Evolutionary conservation across 108 stramenopile species (phyloP).

Genomic region (Nannochloropsis oceanica): DNA sequence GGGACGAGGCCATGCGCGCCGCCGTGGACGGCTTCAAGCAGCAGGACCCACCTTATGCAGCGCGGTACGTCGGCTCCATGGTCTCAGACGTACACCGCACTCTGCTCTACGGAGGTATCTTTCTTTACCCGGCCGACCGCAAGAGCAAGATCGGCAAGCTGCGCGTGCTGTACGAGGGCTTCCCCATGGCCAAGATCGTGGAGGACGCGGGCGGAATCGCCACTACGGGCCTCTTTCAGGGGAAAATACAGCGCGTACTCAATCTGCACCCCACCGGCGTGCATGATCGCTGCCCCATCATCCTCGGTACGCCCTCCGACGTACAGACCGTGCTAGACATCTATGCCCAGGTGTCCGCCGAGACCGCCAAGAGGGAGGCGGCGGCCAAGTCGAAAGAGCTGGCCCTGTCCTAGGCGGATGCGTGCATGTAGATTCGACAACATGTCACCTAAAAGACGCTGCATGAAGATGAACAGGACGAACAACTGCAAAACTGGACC

Average conservation of each 20-base stretch:
- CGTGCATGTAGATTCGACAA: not conserved
- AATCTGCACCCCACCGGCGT: conserved; percentile 73
- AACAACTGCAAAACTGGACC: too few species aligned
- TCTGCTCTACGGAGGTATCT: conserved; percentile 94
- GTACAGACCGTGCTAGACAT: not conserved
- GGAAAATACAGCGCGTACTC: conserved; percentile 66
- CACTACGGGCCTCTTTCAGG: conserved; percentile 82
- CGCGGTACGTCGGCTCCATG: conserved; percentile 97
- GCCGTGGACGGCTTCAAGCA: conserved; percentile 72
- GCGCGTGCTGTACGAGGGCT: conserved; percentile 94
- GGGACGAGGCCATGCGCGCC: conserved; percentile 83
- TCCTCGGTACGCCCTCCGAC: conserved; percentile 57
- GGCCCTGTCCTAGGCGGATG: not conserved
- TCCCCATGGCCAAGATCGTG: conserved; percentile 97
- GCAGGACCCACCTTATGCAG: conserved; percentile 24
- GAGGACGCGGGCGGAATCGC: conserved; percentile 94
- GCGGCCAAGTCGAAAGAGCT: not conserved
- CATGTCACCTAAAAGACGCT: too few species aligned
- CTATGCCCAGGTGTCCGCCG: not conserved
- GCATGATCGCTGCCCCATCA: conserved; percentile 92
- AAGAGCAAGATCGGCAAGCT: conserved; percentile 71
- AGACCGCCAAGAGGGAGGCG: not conserved
- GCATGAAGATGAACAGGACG: too few species aligned
- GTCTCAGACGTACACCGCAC: conserved; percentile 98
- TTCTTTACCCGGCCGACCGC: conserved; percentile 90